Conservation (phyloP, 176 grass and related monocot species). For the Oryza glaberrima region DNA sequence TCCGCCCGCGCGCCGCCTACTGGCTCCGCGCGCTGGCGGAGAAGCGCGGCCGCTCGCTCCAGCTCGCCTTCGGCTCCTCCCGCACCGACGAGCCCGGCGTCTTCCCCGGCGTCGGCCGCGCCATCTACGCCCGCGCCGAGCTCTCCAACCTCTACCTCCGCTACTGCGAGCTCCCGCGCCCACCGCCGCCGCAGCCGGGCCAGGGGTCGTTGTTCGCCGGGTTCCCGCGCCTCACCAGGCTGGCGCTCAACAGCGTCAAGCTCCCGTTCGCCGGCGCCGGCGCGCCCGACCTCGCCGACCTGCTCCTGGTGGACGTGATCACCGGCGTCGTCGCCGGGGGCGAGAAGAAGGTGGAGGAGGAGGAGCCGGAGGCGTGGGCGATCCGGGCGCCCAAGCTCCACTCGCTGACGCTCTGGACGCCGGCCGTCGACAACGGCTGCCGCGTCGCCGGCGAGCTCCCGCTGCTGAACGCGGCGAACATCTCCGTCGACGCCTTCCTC, state of each 20-base stretch:
- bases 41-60: not conserved
- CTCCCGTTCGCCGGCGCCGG: not conserved
- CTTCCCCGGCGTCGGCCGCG: not conserved
- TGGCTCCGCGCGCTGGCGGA: not conserved
- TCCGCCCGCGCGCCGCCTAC: not conserved
- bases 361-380: not conserved
- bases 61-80: not conserved
- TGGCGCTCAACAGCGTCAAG: not conserved
- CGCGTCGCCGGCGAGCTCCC: not conserved
- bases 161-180: not conserved
- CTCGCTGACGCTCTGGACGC: not conserved
- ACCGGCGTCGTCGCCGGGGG: not conserved
- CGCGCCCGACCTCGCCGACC: not conserved
- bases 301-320: not conserved
- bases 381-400: conserved; percentile 10
- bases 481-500: not conserved
- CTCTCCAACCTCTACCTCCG: not conserved
- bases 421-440: not conserved
- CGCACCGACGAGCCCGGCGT: too few relatives aligned
- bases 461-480: not conserved
- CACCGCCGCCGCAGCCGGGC: not conserved
- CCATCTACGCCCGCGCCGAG: not conserved
- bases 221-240: not conserved
- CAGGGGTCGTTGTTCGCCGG: not conserved
- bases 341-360: too few relatives aligned